Conservation (phyloP, 306 rosid species). For the Canavalia ensiformis region DNA sequence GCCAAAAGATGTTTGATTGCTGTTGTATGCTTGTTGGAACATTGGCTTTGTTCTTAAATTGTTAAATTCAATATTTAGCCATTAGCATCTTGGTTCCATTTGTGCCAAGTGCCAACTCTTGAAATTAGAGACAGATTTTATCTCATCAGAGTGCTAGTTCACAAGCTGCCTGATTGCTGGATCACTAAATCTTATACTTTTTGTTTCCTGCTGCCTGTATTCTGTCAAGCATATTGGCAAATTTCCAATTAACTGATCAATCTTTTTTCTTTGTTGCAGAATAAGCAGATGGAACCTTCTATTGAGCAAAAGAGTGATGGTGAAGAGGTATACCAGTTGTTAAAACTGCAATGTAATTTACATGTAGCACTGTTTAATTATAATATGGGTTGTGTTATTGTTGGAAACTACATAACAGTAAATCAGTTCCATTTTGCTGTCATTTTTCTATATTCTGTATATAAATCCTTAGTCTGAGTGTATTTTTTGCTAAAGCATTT, state of each 20-base stretch:
- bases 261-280: slow-evolving; percentile 58
- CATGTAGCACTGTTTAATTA: slow-evolving; percentile 24
- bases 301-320: slow-evolving; percentile 58
- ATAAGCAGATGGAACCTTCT: slow-evolving; percentile 65
- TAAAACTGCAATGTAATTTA: slow-evolving; percentile 30
- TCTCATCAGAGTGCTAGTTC: slow-evolving; percentile 12
- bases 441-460: background rate
- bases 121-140: background rate
- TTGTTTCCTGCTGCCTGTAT: slow-evolving; percentile 27
- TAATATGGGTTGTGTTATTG: slow-evolving; percentile 31
- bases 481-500: background rate
- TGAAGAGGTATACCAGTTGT: slow-evolving; percentile 63
- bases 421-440: background rate
- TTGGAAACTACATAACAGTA: background rate
- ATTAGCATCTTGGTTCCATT: slow-evolving; percentile 13
- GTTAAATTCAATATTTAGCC: slow-evolving; percentile 9
- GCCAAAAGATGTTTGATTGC: background rate
- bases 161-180: slow-evolving; percentile 19
- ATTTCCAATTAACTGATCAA: slow-evolving; percentile 20
- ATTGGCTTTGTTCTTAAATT: slow-evolving; percentile 29
- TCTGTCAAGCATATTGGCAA: slow-evolving; percentile 30
- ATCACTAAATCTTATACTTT: background rate
- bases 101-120: slow-evolving; percentile 30
- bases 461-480: background rate
- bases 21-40: slow-evolving; percentile 6